A percentile compares a stretch with the other conserved stretches of the same genome.
These are phyloP conservation scores for Psilocybe subaeruginosa DNA, from an alignment of 768 basidiomycete genomes.

Conservation along the genomic window DNA sequence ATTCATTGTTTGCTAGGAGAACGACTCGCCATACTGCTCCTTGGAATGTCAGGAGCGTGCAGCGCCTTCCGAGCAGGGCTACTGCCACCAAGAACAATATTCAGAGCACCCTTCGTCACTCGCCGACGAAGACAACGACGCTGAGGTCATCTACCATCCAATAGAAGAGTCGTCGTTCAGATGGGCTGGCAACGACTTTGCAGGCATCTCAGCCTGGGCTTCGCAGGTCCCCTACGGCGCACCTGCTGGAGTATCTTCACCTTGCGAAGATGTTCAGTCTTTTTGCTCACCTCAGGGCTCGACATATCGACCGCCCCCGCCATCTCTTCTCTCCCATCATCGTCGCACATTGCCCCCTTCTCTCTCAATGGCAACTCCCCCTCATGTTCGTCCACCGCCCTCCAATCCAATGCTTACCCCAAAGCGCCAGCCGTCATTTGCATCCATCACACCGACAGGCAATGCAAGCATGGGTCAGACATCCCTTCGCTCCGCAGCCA, in stretches of 20 bases:
- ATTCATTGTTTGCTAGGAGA: conserved; percentile 13
- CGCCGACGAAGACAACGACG: conserved; percentile 26
- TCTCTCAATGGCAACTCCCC: conserved; percentile 51
- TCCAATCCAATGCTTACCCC: conserved; percentile 35
- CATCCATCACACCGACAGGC: conserved; percentile 27
- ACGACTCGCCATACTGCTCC: conserved; percentile 19
- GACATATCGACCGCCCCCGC: conserved; percentile 27
- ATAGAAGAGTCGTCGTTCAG: conserved; percentile 14
- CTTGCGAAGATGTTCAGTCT: conserved; percentile 16
- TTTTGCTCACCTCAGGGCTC: conserved; percentile 14
- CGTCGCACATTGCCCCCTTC: conserved; percentile 47
- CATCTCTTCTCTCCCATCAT: conserved; percentile 42
- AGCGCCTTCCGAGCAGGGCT: conserved; percentile 19
- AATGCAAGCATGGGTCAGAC: conserved; percentile 37
- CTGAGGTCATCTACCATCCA: conserved; percentile 26
- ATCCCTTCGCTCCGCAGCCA: conserved; percentile 38
- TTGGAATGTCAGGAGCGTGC: conserved; percentile 37
- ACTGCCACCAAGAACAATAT: not conserved
- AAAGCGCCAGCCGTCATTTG: conserved; percentile 33
- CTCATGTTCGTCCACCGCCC: conserved; percentile 28
- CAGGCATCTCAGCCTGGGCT: conserved; percentile 52
- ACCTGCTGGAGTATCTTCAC: conserved; percentile 24
- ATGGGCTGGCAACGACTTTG: conserved; percentile 43
- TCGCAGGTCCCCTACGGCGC: conserved; percentile 39
- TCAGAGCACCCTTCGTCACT: conserved; percentile 6